Conservation (phyloP, 176 grass and related monocot species). For the Rhynchospora breviuscula region DNA sequence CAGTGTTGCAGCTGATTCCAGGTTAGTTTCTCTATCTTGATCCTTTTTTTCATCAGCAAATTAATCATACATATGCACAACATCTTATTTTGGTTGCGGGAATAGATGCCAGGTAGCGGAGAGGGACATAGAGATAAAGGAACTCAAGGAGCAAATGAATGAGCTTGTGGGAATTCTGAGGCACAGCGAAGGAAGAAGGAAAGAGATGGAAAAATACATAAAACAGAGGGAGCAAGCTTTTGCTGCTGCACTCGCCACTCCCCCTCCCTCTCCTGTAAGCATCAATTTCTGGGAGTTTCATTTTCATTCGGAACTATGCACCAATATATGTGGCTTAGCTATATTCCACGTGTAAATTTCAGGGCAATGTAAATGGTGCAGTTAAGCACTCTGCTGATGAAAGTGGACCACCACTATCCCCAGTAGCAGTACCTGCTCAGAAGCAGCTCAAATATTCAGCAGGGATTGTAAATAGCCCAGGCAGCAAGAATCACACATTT, state of each 20-base stretch:
- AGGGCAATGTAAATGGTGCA: conserved; percentile 67
- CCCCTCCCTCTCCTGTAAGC: conserved; percentile 48
- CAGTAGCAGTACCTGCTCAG: conserved; percentile 82
- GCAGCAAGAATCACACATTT: conserved; percentile 44
- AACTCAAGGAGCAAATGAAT: conserved; percentile 92
- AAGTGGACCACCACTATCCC: conserved; percentile 53
- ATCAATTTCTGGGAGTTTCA: not conserved
- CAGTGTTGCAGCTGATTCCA: conserved; percentile 76
- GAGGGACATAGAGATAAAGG: conserved; percentile 77
- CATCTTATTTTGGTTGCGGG: conserved; percentile 7
- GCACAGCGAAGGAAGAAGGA: conserved; percentile 73
- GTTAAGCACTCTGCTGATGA: conserved; percentile 67
- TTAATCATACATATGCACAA: not conserved
- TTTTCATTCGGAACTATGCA: not conserved
- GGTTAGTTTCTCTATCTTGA: conserved; percentile 28
- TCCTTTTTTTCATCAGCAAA: not conserved
- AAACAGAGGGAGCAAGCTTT: conserved; percentile 63
- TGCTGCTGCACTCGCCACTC: conserved; percentile 41
- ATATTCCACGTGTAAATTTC: conserved; percentile 19
- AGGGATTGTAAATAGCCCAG: conserved; percentile 89
- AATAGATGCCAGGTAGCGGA: conserved; percentile 77
- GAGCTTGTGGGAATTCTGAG: conserved; percentile 79
- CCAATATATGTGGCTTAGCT: not conserved
- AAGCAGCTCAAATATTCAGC: conserved; percentile 95
- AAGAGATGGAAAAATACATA: conserved; percentile 74